These are phyloP conservation scores for Phytophthora pisi DNA, from an alignment of 352 stramenopile species.

Conservation along the genomic window DNA sequence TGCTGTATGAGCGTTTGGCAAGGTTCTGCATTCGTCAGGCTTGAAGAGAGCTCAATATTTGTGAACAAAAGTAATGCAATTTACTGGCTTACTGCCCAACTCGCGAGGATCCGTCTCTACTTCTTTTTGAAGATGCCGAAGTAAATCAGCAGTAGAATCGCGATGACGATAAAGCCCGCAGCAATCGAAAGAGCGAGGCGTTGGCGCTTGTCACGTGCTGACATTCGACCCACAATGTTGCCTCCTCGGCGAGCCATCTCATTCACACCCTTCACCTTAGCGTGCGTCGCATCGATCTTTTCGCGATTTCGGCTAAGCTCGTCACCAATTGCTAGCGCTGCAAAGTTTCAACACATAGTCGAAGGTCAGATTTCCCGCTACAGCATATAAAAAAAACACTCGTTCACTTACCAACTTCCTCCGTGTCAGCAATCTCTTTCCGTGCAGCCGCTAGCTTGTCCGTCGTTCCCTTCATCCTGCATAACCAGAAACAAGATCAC, in stretches of 20 bases:
- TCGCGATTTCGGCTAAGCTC: conserved; percentile 85
- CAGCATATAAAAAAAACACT: neutral
- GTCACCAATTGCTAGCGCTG: conserved; percentile 81
- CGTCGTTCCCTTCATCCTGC: conserved; percentile 85
- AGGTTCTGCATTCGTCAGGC: neutral
- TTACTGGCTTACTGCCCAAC: conserved; percentile 21
- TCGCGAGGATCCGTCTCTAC: conserved; percentile 16
- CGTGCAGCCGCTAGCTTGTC: conserved; percentile 79
- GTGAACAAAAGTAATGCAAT: conserved; percentile 34
- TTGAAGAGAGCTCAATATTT: conserved; percentile 8
- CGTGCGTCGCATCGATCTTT: conserved; percentile 83
- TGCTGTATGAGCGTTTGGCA: neutral
- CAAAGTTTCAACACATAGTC: neutral
- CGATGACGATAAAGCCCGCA: conserved; percentile 80
- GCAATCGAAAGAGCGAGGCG: conserved; percentile 70
- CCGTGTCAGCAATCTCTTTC: conserved; percentile 84
- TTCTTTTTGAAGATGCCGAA: conserved; percentile 91
- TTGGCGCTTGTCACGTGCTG: conserved; percentile 83
- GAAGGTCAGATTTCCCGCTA: neutral
- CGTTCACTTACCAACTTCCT: conserved; percentile 76
- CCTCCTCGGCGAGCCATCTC: conserved; percentile 83
- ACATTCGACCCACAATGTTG: conserved; percentile 88
- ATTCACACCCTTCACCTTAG: conserved; percentile 86
- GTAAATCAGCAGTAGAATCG: conserved; percentile 88
- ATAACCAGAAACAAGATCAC: neutral